Base-by-base conservation (phyloP, 768 basidiomycete genomes). In the Cyclocybe aegerita region DNA sequence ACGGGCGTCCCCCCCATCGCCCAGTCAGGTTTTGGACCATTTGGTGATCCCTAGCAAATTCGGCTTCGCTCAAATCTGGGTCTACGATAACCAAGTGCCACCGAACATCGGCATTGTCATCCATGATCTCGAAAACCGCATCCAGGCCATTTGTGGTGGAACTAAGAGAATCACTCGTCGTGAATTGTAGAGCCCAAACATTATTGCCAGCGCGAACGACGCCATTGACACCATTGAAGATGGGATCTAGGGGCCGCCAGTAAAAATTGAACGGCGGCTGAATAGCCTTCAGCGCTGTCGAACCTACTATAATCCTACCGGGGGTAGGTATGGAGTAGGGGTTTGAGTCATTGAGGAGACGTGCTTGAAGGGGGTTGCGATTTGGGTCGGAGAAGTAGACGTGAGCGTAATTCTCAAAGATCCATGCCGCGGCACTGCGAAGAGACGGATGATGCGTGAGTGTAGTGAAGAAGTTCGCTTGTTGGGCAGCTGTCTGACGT, bases 321-420 rank as follows among this genome's bases (percentile, higher is more conserved):
- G 46, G 46, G 30, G 37, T 29, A 53, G 47, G 52, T 48, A 53
- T 53, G 33, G 10, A 35, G 39, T 40, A 31, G 15, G 47, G 14
- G 31, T 31, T 37, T 52, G 52, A 10, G 29, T 17, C 48, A 17
- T 43, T 34, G 12, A 4, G 43, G 17, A 33, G 16, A 49, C 15
- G 15, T 37, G 11, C 36, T 11, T 40, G 29, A 35, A 49, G 47
- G 48, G 47, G 32, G 37, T 35, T 14, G 33, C 41, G 32, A 9
- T 41, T 41, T 35, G 52, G 35, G 38, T 39, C 11, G 14, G 53
- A 50, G 42, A 54, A 46, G 37, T 32, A 14, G 43, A 33, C 43
- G 39, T 54, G 53, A 23, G 43, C 53, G 31, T 50, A 54, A 47
- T 50, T 17, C 38, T 50, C 44, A 34, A 54, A 54, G n/a, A 43